Conservation (phyloP, 345 rosid species). For the Rhizophora mangle region DNA sequence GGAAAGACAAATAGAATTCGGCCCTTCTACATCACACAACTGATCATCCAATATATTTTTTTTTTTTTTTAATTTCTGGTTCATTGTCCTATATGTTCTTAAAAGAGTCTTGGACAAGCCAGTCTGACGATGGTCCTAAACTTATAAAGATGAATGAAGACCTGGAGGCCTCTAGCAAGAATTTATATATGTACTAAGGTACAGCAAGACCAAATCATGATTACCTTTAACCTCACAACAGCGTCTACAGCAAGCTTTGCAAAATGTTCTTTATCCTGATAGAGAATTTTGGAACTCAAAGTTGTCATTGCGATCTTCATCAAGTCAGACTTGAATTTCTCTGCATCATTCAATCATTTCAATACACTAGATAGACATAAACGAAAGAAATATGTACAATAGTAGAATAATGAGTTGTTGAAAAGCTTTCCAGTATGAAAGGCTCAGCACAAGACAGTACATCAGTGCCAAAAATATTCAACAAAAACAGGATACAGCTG, state of each 20-base stretch:
- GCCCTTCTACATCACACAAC: too few relatives aligned
- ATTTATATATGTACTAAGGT: neutral
- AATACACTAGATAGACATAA: slow-evolving; percentile 3
- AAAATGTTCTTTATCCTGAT: slow-evolving; percentile 91
- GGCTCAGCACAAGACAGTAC: neutral
- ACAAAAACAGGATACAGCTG: neutral
- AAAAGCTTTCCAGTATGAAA: neutral
- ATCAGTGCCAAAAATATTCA: neutral
- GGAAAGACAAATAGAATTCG: too few relatives aligned
- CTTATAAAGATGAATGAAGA: too few relatives aligned
- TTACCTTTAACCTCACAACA: slow-evolving; percentile 85
- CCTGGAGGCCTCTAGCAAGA: neutral
- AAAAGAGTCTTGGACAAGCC: too few relatives aligned
- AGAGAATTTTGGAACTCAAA: slow-evolving; percentile 84
- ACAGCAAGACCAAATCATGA: neutral
- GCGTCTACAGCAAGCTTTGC: slow-evolving; percentile 91
- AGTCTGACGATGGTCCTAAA: too few relatives aligned
- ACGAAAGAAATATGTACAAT: neutral
- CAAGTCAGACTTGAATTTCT: slow-evolving; percentile 75
- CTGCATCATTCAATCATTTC: slow-evolving; percentile 46
- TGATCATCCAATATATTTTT: too few relatives aligned
- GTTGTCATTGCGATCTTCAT: slow-evolving; percentile 93
- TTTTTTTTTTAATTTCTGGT: too few relatives aligned
- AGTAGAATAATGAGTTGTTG: neutral
- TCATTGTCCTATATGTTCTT: too few relatives aligned